Percentiles rank a stretch among this genome's conserved stretches.
Conservation (phyloP, 2,329 filamentous ascomycete species). For the Venturia nashicola region DNA sequence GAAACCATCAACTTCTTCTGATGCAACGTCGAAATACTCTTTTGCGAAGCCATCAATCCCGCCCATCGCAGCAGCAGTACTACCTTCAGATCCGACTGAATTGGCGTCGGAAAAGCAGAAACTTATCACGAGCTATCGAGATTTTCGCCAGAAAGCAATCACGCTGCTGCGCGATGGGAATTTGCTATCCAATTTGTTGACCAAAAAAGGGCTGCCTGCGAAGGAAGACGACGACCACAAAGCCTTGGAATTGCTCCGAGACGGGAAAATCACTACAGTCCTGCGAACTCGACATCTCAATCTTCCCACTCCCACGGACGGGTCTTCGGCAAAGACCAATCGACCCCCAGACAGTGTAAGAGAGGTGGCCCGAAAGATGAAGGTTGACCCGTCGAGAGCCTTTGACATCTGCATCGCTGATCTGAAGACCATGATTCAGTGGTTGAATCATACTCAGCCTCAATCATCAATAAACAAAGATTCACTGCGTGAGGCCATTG, state of each 20-base stretch:
- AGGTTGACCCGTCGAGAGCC: not conserved
- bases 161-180: not conserved
- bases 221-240: not conserved
- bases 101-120: slow-evolving; percentile 2
- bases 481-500: slow-evolving; percentile 6
- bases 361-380: slow-evolving; percentile 4
- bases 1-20: not conserved
- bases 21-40: not conserved
- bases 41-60: not conserved
- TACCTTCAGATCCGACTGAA: not conserved
- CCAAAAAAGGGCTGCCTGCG: not conserved
- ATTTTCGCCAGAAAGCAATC: not conserved
- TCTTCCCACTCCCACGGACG: not conserved
- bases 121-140: not conserved
- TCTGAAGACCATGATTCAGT: slow-evolving; percentile 6
- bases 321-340: not conserved
- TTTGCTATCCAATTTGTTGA: not conserved
- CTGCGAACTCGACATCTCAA: not conserved
- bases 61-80: not conserved
- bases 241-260: not conserved
- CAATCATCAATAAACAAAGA: slow-evolving; percentile 5
- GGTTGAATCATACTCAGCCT: not conserved
- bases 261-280: not conserved
- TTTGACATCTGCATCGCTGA: not conserved
- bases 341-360: slow-evolving; percentile 1